Conservation (phyloP, 2,329 filamentous ascomycete genomes). For the Phyllosticta paracitricarpa region DNA sequence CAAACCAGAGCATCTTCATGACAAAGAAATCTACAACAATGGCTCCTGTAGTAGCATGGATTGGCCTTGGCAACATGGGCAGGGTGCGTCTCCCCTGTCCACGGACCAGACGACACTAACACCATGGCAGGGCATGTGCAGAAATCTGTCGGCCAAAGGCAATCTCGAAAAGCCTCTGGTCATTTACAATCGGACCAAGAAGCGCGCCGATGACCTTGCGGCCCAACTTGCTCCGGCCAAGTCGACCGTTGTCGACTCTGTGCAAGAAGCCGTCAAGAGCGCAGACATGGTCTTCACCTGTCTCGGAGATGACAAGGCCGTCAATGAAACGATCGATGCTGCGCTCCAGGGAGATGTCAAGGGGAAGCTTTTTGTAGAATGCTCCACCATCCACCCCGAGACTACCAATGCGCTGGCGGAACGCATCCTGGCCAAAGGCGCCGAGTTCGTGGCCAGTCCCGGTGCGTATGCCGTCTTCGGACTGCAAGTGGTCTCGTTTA, state of each 20-base stretch:
- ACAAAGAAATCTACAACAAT: slow-evolving; percentile 17
- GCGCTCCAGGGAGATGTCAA: slow-evolving; percentile 48
- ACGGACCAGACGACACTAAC: not conserved
- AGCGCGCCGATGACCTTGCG: slow-evolving; percentile 55
- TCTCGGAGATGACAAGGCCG: slow-evolving; percentile 66
- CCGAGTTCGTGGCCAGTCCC: slow-evolving; percentile 63
- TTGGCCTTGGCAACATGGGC: slow-evolving; percentile 84
- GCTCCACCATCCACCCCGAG: slow-evolving; percentile 79
- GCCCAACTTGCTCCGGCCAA: slow-evolving; percentile 51
- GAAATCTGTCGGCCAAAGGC: slow-evolving; percentile 73
- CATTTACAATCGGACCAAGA: slow-evolving; percentile 67
- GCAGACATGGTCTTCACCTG: slow-evolving; percentile 78
- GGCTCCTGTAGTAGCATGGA: slow-evolving; percentile 56
- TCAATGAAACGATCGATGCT: slow-evolving; percentile 50
- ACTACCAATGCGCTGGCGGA: slow-evolving; percentile 59
- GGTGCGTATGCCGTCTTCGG: slow-evolving; percentile 27
- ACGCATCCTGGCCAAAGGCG: slow-evolving; percentile 49
- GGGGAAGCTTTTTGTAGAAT: slow-evolving; percentile 75
- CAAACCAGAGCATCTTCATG: not conserved
- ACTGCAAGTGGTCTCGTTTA: not conserved
- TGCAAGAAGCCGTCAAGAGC: slow-evolving; percentile 55
- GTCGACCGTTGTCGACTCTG: slow-evolving; percentile 51
- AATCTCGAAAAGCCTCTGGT: slow-evolving; percentile 60
- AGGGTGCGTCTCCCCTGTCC: slow-evolving; percentile 43
- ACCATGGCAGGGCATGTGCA: slow-evolving; percentile 60